phyloP scores from a whole-genome alignment of 129 eudicot genomes.

The Cynara cardunculus region DNA sequence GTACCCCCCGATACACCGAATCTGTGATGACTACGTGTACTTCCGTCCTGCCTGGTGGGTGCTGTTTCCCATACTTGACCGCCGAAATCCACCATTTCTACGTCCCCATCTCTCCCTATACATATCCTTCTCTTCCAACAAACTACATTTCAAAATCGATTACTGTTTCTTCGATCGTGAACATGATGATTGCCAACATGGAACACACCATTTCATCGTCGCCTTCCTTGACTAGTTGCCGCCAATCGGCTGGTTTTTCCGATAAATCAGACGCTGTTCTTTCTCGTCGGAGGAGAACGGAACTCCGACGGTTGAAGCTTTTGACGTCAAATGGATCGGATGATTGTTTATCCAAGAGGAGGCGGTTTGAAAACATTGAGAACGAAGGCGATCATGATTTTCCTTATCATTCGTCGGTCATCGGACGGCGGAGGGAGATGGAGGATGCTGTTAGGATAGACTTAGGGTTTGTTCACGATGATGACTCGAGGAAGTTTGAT shows the following conservation, averaged over 20 bases:
- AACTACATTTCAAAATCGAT: not conserved
- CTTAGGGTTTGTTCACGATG: slow-evolving; percentile 13
- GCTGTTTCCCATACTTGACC: slow-evolving; percentile 42
- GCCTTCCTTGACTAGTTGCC: slow-evolving; percentile 5
- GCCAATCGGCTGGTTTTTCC: not conserved
- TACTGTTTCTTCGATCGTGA: not conserved
- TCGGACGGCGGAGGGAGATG: slow-evolving; percentile 65
- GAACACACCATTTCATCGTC: slow-evolving; percentile 12
- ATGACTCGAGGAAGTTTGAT: slow-evolving; percentile 4
- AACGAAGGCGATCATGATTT: not conserved
- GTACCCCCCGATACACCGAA: slow-evolving; percentile 22
- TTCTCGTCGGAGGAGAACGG: slow-evolving; percentile 15
- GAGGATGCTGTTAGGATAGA: slow-evolving; percentile 59
- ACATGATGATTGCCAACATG: slow-evolving; percentile 23
- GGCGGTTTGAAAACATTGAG: not conserved
- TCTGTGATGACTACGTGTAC: slow-evolving; percentile 20
- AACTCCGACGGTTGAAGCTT: slow-evolving; percentile 28
- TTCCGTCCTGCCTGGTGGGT: not conserved
- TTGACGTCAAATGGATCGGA: not conserved
- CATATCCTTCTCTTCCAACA: not conserved
- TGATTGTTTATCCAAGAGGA: not conserved
- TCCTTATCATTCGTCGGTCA: slow-evolving; percentile 33
- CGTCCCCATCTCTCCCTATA: slow-evolving; percentile 6
- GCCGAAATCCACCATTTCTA: slow-evolving; percentile 24
- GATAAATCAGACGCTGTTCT: slow-evolving; percentile 2